Evolutionary conservation across 306 rosid genomes (phyloP).

Genomic region (Albizia julibrissin): DNA sequence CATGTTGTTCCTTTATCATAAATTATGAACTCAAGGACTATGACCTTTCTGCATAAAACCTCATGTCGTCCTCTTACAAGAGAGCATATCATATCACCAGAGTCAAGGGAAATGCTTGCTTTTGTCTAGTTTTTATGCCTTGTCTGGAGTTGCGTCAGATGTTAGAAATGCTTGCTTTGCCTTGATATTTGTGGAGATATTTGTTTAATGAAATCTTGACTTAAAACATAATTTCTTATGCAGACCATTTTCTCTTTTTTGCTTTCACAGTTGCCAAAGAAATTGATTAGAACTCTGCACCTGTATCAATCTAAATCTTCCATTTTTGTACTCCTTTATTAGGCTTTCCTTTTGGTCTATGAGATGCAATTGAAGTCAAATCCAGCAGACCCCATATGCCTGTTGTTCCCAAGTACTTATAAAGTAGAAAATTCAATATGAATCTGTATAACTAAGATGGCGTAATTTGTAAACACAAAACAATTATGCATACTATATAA

Average conservation of each 20-base stretch:
- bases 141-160: too few relatives aligned
- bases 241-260: background rate
- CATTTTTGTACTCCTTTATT: background rate
- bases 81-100: conserved; percentile 26
- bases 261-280: background rate
- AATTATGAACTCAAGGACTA: too few relatives aligned
- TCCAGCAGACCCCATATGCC: background rate
- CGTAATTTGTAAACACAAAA: too few relatives aligned
- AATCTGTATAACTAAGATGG: too few relatives aligned
- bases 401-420: too few relatives aligned
- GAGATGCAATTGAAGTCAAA: conserved; percentile 15
- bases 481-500: too few relatives aligned
- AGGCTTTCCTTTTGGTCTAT: background rate
- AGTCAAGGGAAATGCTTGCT: conserved; percentile 10
- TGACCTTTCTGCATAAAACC: too few relatives aligned
- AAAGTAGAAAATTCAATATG: too few relatives aligned
- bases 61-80: conserved; percentile 90
- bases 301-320: background rate
- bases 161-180: conserved; percentile 19
- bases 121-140: too few relatives aligned
- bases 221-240: background rate
- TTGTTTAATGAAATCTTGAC: background rate
- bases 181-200: conserved; percentile 1
- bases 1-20: too few relatives aligned
- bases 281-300: background rate